Conservation (phyloP, 148 eudicot genomes). For the Limonium bicolor region DNA sequence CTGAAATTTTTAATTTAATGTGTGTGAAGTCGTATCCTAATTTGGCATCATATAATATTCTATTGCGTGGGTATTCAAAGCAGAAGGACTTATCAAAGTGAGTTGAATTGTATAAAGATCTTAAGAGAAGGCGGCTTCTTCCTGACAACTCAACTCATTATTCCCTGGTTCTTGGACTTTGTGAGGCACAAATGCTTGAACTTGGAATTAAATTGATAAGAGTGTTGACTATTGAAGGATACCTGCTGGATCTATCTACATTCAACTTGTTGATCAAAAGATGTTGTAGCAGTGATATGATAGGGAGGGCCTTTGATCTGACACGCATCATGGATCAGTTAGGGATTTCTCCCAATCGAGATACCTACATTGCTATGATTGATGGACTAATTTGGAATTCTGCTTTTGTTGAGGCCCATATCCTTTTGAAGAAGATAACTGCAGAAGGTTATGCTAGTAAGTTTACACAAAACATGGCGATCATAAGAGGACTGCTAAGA, state of each 20-base stretch:
- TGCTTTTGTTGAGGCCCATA: constrained; percentile 27
- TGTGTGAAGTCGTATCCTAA: constrained; percentile 18
- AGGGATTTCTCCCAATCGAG: constrained; percentile 33
- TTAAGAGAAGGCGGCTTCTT: constrained; percentile 27
- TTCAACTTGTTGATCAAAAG: constrained; percentile 41
- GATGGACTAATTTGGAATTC: constrained; percentile 33
- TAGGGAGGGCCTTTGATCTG: constrained; percentile 44
- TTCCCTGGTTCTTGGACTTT: constrained; percentile 50
- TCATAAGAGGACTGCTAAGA: constrained; percentile 53
- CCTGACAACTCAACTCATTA: constrained; percentile 63
- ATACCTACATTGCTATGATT: constrained; percentile 40
- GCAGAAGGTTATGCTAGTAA: constrained; percentile 40
- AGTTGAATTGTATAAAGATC: constrained; percentile 26
- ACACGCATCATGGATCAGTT: constrained; percentile 31
- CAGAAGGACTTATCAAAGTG: constrained; percentile 31
- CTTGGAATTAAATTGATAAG: constrained; percentile 52
- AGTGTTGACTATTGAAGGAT: constrained; percentile 38
- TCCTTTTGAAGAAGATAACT: constrained; percentile 52
- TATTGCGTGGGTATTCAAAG: constrained; percentile 62
- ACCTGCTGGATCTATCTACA: constrained; percentile 33
- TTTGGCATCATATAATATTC: constrained; percentile 74
- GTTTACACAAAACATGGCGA: constrained; percentile 28
- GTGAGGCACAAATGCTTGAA: constrained; percentile 38
- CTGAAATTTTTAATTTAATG: constrained; percentile 27
- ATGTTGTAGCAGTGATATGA: constrained; percentile 38